Percentiles rank a stretch among this genome's conserved stretches.
These are phyloP conservation scores for Apostasia ramifera DNA, from an alignment of 106 monocot species.

Conservation along the genomic window DNA sequence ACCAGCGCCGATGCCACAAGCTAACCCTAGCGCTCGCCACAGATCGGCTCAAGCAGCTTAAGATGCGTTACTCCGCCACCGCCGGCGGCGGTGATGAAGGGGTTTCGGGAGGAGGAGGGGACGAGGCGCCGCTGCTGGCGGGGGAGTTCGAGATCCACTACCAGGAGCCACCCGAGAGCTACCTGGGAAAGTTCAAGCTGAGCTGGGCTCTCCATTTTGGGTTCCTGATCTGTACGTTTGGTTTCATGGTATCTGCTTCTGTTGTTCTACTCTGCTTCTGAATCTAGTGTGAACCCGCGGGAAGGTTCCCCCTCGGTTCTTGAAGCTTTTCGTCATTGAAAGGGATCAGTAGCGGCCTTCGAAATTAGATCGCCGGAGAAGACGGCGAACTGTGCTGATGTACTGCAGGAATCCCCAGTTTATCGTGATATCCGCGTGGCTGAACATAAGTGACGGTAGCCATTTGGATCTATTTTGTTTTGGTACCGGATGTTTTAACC, in stretches of 20 bases:
- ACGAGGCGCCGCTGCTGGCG: slow-evolving; percentile 9
- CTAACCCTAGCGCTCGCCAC: slow-evolving; percentile 87
- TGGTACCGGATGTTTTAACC: no score
- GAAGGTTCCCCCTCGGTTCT: no score
- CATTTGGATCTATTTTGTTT: no score
- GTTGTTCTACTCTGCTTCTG: slow-evolving; percentile 74
- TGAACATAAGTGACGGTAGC: no score
- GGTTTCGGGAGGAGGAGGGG: background rate
- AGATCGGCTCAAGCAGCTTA: slow-evolving; percentile 59
- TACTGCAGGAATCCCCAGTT: no score
- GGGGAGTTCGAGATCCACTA: slow-evolving; percentile 69
- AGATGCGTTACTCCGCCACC: slow-evolving; percentile 22
- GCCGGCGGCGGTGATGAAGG: background rate
- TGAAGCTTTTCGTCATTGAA: no score
- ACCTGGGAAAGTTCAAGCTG: slow-evolving; percentile 85
- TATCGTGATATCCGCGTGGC: no score
- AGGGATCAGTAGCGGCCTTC: no score
- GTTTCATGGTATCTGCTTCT: slow-evolving; percentile 57
- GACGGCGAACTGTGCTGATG: no score
- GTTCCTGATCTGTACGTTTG: slow-evolving; percentile 71
- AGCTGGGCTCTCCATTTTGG: slow-evolving; percentile 84
- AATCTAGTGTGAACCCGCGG: background rate
- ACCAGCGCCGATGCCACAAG: slow-evolving; percentile 98
- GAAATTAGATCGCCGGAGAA: no score
- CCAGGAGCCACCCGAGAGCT: slow-evolving; percentile 96